A percentile compares a stretch with the other conserved stretches of the same genome.
Evolutionary conservation across 1,284 basidiomycete genomes (phyloP).

Genomic region (Ustilago loliicola): DNA sequence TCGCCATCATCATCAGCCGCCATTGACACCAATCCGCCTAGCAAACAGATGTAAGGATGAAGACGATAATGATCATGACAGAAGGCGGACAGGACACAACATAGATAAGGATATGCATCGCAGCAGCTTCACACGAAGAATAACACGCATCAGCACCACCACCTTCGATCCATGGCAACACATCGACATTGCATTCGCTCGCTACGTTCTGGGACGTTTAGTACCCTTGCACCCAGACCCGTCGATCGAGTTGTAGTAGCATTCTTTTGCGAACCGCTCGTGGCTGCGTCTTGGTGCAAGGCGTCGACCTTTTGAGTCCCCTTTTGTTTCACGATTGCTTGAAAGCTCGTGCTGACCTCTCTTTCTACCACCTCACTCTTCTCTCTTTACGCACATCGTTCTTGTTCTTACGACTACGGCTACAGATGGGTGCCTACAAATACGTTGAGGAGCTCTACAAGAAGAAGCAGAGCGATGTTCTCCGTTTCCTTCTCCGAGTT

Average conservation of each 20-base stretch:
- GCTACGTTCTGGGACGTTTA: constrained; percentile 47
- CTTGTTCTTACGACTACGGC: neutral
- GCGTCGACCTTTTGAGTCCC: constrained; percentile 55
- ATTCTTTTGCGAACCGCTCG: constrained; percentile 43
- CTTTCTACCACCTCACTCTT: constrained; percentile 13
- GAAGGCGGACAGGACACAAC: neutral
- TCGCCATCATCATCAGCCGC: neutral
- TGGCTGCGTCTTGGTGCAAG: constrained; percentile 14
- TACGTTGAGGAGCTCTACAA: constrained; percentile 89
- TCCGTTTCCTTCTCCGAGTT: constrained; percentile 98
- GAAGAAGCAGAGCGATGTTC: constrained; percentile 91
- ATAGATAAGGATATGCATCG: neutral
- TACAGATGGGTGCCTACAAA: constrained; percentile 81
- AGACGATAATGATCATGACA: neutral
- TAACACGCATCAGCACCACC: neutral
- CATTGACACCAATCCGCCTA: neutral
- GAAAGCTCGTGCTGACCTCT: constrained; percentile 55
- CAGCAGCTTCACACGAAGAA: neutral
- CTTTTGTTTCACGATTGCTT: constrained; percentile 49
- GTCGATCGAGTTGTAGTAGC: constrained; percentile 51
- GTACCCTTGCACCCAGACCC: constrained; percentile 27
- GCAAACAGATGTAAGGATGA: constrained; percentile 14
- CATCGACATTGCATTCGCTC: neutral
- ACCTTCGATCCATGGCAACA: neutral
- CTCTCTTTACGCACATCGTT: neutral